phyloP scores from a whole-genome alignment of 2,329 filamentous ascomycete genomes.

The Sporothrix protearum region DNA sequence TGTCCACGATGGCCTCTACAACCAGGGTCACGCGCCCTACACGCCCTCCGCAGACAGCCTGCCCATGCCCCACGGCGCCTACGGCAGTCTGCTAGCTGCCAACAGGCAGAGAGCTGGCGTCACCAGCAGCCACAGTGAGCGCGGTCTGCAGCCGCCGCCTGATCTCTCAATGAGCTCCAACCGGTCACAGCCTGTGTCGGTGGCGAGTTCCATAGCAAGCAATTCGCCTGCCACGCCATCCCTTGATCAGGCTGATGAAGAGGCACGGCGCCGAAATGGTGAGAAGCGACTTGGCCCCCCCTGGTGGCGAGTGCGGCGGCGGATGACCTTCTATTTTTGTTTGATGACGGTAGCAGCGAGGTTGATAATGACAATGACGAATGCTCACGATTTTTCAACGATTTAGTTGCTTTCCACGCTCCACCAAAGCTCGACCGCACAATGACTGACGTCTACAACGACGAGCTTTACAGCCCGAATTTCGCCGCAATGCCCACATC shows the following conservation, averaged over 20 bases:
- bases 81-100: constrained; percentile 41
- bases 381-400: constrained; percentile 62
- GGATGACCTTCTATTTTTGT: constrained; percentile 19
- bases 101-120: constrained; percentile 35
- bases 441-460: constrained; percentile 78
- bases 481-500: constrained; percentile 57
- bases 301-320: not conserved
- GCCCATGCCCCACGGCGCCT: constrained; percentile 40
- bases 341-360: constrained; percentile 30
- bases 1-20: constrained; percentile 41
- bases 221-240: constrained; percentile 60
- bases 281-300: constrained; percentile 35
- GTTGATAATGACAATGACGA: constrained; percentile 42
- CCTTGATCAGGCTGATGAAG: constrained; percentile 45
- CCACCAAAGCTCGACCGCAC: constrained; percentile 79
- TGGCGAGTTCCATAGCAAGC: constrained; percentile 55
- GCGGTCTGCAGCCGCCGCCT: constrained; percentile 44
- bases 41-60: constrained; percentile 34
- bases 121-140: constrained; percentile 35
- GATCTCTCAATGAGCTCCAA: constrained; percentile 43
- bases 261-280: constrained; percentile 54
- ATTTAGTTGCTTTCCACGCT: constrained; percentile 54
- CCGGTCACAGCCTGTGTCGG: constrained; percentile 52
- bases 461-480: constrained; percentile 77
- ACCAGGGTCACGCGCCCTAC: constrained; percentile 39